Conservation (phyloP, 148 eudicot genomes). For the Camellia sinensis region DNA sequence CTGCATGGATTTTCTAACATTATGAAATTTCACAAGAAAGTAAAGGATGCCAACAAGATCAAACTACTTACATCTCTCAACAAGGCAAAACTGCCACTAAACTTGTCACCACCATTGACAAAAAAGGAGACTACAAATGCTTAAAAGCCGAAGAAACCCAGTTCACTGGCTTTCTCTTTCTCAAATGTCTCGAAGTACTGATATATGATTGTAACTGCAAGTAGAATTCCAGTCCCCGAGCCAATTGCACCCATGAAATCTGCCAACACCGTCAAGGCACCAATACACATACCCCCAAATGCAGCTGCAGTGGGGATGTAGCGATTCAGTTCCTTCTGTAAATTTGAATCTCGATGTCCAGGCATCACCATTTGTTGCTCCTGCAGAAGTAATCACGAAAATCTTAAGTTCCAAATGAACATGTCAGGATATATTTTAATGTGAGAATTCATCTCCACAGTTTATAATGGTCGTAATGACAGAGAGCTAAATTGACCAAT, state of each 20-base stretch:
- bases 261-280: slow-evolving; percentile 78
- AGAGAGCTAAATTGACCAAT: no score
- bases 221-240: slow-evolving; percentile 79
- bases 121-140: not conserved
- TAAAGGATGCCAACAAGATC: not conserved
- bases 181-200: slow-evolving; percentile 91
- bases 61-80: not conserved
- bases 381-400: slow-evolving; percentile 26
- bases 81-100: not conserved
- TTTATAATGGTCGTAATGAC: not conserved
- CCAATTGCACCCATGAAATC: slow-evolving; percentile 97
- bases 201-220: slow-evolving; percentile 81
- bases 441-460: not conserved
- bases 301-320: slow-evolving; percentile 89
- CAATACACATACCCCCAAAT: slow-evolving; percentile 85
- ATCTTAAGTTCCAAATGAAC: not conserved
- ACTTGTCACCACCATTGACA: not conserved
- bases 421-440: not conserved
- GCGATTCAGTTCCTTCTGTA: slow-evolving; percentile 85
- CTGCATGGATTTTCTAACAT: not conserved
- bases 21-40: not conserved
- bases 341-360: slow-evolving; percentile 73
- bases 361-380: slow-evolving; percentile 98
- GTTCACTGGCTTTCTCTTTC: slow-evolving; percentile 86
- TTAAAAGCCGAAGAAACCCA: slow-evolving; percentile 86